A percentile compares a stretch with the other conserved stretches of the same genome.
Evolutionary conservation across 495 filamentous ascomycete species (phyloP).

Genomic region (Astrothelium subdiscretum): DNA sequence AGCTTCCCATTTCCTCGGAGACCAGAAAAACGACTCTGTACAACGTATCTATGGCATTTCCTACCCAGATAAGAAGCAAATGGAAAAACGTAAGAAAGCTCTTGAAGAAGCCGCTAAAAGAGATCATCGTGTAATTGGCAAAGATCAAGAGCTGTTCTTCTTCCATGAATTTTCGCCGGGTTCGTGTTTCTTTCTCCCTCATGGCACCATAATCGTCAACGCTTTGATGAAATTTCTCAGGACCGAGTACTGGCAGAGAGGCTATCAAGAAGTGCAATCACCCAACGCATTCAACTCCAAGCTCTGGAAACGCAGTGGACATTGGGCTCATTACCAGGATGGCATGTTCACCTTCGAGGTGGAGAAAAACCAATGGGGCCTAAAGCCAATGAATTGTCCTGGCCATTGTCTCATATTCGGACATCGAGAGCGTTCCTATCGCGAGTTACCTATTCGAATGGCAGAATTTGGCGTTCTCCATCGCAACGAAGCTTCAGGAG

Average conservation of each 20-base stretch:
- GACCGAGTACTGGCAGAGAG: constrained; percentile 82
- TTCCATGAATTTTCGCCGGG: constrained; percentile 88
- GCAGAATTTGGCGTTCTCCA: constrained; percentile 95
- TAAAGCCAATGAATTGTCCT: constrained; percentile 99
- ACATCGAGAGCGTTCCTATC: constrained; percentile 69
- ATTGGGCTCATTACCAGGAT: constrained; percentile 91
- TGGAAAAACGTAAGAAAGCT: constrained; percentile 83
- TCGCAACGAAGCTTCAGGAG: constrained; percentile 88
- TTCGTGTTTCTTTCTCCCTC: constrained; percentile 74
- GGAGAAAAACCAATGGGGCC: constrained; percentile 73
- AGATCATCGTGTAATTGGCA: constrained; percentile 81
- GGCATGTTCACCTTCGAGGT: constrained; percentile 92
- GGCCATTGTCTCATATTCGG: constrained; percentile 71
- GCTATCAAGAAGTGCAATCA: constrained; percentile 87
- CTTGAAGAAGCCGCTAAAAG: constrained; percentile 93
- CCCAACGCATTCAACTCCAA: constrained; percentile 91
- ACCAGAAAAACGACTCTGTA: constrained; percentile 81
- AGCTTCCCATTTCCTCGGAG: constrained; percentile 91
- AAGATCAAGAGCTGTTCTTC: constrained; percentile 93
- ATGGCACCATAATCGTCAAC: constrained; percentile 87
- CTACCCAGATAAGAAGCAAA: constrained; percentile 91
- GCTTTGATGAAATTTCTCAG: constrained; percentile 67
- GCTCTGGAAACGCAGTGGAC: constrained; percentile 88
- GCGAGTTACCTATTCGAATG: constrained; percentile 77
- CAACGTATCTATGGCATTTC: constrained; percentile 94